These are phyloP conservation scores for Aspergillus cavernicola DNA, from an alignment of 495 filamentous ascomycete species.

Conservation along the genomic window DNA sequence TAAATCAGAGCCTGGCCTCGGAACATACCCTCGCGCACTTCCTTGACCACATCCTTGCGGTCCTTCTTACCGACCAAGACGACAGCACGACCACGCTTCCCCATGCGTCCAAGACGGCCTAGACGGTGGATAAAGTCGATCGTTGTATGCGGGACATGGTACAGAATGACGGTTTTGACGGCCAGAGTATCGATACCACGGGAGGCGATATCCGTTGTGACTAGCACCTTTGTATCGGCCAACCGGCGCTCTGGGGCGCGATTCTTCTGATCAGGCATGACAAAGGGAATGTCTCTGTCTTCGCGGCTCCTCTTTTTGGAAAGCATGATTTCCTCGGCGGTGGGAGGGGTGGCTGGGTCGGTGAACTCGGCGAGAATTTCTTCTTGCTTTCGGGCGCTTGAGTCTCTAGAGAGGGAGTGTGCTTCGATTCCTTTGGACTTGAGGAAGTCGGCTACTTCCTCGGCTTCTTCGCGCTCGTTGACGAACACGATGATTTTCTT, in stretches of 20 bases:
- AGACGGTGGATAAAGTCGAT: conserved; percentile 97
- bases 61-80: conserved; percentile 89
- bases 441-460: conserved; percentile 76
- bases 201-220: conserved; percentile 89
- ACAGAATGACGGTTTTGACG: conserved; percentile 84
- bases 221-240: conserved; percentile 80
- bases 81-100: conserved; percentile 79
- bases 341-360: conserved; percentile 43
- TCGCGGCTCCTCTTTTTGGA: conserved; percentile 30
- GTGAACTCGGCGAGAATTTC: conserved; percentile 79
- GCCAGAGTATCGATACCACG: conserved; percentile 93
- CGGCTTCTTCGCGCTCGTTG: conserved; percentile 88
- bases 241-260: conserved; percentile 29
- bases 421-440: conserved; percentile 83
- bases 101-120: conserved; percentile 89
- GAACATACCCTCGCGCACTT: conserved; percentile 94
- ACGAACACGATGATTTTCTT: conserved; percentile 96
- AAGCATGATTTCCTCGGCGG: conserved; percentile 37
- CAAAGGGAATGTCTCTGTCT: conserved; percentile 33
- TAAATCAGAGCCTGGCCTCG: conserved; percentile 83
- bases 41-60: conserved; percentile 81
- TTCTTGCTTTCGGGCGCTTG: conserved; percentile 63
- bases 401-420: conserved; percentile 76
- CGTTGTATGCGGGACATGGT: conserved; percentile 92
- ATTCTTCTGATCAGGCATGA: conserved; percentile 19